Conservation (phyloP, 2,329 filamentous ascomycete genomes). For the Ascochyta fabae region DNA sequence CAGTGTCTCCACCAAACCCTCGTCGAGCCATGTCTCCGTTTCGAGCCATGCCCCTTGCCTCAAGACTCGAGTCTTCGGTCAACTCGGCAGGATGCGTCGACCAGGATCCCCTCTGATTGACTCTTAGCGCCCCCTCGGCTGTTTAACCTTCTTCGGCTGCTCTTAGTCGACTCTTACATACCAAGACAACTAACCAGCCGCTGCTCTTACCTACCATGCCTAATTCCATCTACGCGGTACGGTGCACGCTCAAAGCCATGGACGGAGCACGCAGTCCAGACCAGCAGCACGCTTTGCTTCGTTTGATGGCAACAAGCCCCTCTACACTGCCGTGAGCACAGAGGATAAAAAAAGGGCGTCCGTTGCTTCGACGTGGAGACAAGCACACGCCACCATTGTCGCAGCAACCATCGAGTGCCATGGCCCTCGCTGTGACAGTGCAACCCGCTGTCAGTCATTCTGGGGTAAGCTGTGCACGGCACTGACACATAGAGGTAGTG, state of each 20-base stretch:
- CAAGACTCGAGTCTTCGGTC: conserved; percentile 26
- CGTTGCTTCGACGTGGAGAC: conserved; percentile 8
- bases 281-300: conserved; percentile 3
- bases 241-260: neutral
- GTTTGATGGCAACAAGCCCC: neutral
- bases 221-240: conserved; percentile 19
- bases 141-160: conserved; percentile 29
- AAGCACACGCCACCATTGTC: conserved; percentile 18
- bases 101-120: conserved; percentile 13
- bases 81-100: conserved; percentile 39
- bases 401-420: conserved; percentile 9
- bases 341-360: neutral
- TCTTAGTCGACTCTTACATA: conserved; percentile 30
- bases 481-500: conserved; percentile 23
- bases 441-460: conserved; percentile 15
- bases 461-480: conserved; percentile 20
- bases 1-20: conserved; percentile 3
- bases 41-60: conserved; percentile 11
- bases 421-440: conserved; percentile 4
- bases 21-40: conserved; percentile 8
- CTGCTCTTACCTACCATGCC: conserved; percentile 14
- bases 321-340: neutral
- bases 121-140: conserved; percentile 34
- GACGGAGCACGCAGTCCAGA: conserved; percentile 2
- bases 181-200: conserved; percentile 24